phyloP scores from a whole-genome alignment of 139 green algal genomes.

The Monoraphidium neglectum region DNA sequence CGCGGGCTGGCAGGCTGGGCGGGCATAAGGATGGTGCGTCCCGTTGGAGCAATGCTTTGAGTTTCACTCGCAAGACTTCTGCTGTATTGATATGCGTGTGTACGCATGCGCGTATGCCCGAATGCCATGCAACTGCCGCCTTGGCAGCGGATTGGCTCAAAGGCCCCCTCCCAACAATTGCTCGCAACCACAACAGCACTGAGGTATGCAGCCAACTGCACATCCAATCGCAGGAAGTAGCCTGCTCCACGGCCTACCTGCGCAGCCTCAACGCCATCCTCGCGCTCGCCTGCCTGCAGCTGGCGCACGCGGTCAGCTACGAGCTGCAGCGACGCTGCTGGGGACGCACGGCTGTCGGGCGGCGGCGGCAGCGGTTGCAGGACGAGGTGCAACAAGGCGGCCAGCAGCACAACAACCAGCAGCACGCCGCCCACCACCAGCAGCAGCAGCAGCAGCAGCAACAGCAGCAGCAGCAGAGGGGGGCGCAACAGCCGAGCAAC shows the following conservation, averaged over 20 bases:
- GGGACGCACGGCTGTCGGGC: too few relatives aligned
- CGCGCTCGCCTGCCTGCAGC: conserved; percentile 42
- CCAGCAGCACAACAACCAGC: conserved; percentile 4
- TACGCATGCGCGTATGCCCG: too few relatives aligned
- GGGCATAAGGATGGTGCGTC: conserved; percentile 10
- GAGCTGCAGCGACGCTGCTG: conserved; percentile 31
- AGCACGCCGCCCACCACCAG: background rate
- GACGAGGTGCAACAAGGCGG: background rate
- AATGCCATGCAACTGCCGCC: too few relatives aligned
- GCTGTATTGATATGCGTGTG: too few relatives aligned
- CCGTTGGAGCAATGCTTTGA: too few relatives aligned
- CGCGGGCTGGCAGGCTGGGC: conserved; percentile 5
- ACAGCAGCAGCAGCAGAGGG: conserved; percentile 11
- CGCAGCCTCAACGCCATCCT: conserved; percentile 67
- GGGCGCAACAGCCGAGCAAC: too few relatives aligned
- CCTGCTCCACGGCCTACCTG: conserved; percentile 61
- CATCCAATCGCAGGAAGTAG: background rate
- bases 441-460: background rate
- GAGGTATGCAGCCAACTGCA: too few relatives aligned
- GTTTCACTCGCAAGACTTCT: too few relatives aligned
- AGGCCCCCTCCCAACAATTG: too few relatives aligned
- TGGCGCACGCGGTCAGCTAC: conserved; percentile 30
- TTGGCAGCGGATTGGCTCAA: too few relatives aligned
- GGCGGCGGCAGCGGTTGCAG: background rate
- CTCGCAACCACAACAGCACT: too few relatives aligned